phyloP scores from a whole-genome alignment of 2,329 filamentous ascomycete species.

The Fusarium anguioides region DNA sequence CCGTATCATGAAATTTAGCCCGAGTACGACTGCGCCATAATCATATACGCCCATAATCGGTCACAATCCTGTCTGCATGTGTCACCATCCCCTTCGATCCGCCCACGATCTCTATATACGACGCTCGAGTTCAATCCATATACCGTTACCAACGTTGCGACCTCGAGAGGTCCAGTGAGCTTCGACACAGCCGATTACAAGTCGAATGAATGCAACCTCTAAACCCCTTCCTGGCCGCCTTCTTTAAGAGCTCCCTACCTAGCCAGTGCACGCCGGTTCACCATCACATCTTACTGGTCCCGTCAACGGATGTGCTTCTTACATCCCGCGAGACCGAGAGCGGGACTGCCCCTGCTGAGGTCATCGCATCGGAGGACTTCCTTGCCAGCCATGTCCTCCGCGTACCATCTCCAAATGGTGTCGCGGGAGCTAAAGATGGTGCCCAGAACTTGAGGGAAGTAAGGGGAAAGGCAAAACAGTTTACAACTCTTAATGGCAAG shows the following conservation, averaged over 20 bases:
- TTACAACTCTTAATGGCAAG: slow-evolving; percentile 89
- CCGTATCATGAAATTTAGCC: slow-evolving; percentile 35
- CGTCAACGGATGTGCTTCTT: slow-evolving; percentile 90
- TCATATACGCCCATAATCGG: slow-evolving; percentile 9
- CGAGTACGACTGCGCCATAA: slow-evolving; percentile 28
- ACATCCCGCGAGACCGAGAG: slow-evolving; percentile 89
- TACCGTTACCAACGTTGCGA: slow-evolving; percentile 34
- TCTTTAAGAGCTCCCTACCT: slow-evolving; percentile 95
- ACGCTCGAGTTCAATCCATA: slow-evolving; percentile 18
- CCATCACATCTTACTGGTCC: slow-evolving; percentile 93
- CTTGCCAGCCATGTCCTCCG: slow-evolving; percentile 96
- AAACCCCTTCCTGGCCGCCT: slow-evolving; percentile 98
- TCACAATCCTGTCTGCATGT: slow-evolving; percentile 42
- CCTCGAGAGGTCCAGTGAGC: slow-evolving; percentile 45
- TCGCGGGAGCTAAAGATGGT: slow-evolving; percentile 66
- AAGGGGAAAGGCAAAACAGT: slow-evolving; percentile 93
- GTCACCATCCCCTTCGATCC: slow-evolving; percentile 34
- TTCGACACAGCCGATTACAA: slow-evolving; percentile 45
- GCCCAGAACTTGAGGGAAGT: slow-evolving; percentile 80
- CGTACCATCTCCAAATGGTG: slow-evolving; percentile 69
- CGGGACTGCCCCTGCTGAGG: slow-evolving; percentile 79
- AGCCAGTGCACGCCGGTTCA: slow-evolving; percentile 91
- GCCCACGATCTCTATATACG: slow-evolving; percentile 16
- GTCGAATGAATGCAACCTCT: slow-evolving; percentile 85
- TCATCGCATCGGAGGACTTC: slow-evolving; percentile 92